A percentile compares a stretch with the other conserved stretches of the same genome.
phyloP scores from a whole-genome alignment of 768 basidiomycete genomes.

The Boletus rubropictus region DNA sequence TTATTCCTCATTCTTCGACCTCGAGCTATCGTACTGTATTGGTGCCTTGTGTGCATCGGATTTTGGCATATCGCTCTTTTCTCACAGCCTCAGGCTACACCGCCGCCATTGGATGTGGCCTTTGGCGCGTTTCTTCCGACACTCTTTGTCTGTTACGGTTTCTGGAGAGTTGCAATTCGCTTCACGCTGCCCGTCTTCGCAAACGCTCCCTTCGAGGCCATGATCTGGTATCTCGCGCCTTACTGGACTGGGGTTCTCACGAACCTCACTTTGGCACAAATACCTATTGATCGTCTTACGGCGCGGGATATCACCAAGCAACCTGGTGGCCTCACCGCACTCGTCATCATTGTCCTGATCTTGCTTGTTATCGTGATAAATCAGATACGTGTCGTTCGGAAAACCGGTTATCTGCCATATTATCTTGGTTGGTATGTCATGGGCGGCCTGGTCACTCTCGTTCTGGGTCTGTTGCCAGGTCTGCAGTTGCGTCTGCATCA shows the following conservation, averaged over 20 bases:
- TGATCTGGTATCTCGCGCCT: constrained; percentile 67
- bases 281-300: constrained; percentile 75
- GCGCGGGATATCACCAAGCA: constrained; percentile 59
- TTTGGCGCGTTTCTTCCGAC: constrained; percentile 74
- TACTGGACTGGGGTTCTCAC: constrained; percentile 76
- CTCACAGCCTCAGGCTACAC: constrained; percentile 61
- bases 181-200: constrained; percentile 68
- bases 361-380: constrained; percentile 58
- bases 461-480: constrained; percentile 65
- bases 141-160: constrained; percentile 71
- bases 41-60: constrained; percentile 77
- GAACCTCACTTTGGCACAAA: constrained; percentile 63
- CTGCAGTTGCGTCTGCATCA: constrained; percentile 73
- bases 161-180: constrained; percentile 73
- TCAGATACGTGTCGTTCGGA: constrained; percentile 76
- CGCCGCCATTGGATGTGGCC: constrained; percentile 65
- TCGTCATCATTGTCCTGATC: constrained; percentile 63
- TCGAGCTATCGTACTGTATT: constrained; percentile 59
- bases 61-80: constrained; percentile 84
- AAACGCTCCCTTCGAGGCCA: constrained; percentile 64
- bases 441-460: constrained; percentile 60
- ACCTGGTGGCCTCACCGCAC: constrained; percentile 60
- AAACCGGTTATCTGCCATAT: constrained; percentile 76
- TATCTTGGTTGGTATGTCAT: constrained; percentile 70
- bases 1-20: constrained; percentile 73